Evolutionary conservation across 108 stramenopile species (phyloP).

Genomic region (Discostella pseudostelligera): DNA sequence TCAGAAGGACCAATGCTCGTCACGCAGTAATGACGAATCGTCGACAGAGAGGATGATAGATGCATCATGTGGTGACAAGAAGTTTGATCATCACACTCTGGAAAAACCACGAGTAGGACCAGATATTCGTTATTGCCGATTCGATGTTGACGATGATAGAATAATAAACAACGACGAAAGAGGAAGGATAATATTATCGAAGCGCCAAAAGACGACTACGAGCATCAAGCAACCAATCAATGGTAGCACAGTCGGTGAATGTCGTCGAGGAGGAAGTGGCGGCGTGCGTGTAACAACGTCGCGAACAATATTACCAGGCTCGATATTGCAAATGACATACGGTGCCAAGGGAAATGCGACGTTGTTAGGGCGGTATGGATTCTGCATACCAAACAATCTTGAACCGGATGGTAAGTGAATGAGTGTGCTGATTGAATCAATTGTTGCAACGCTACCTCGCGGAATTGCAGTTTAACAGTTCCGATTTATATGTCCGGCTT

Average conservation of each 20-base stretch:
- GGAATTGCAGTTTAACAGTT: too few relatives aligned
- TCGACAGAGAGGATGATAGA: constrained; percentile 1
- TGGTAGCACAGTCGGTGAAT: too few relatives aligned
- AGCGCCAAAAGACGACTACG: constrained; percentile 1
- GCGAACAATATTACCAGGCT: constrained; percentile 26
- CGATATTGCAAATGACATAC: constrained; percentile 66
- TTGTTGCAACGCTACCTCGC: too few relatives aligned
- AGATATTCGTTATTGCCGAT: constrained; percentile 1
- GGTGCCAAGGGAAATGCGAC: constrained; percentile 73
- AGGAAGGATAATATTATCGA: background rate
- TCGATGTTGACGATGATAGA: background rate
- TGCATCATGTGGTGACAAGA: too few relatives aligned
- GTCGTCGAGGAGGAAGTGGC: background rate
- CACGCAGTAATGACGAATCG: too few relatives aligned
- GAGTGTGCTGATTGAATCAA: background rate
- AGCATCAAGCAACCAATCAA: background rate
- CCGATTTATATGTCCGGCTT: too few relatives aligned
- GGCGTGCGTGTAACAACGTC: constrained; percentile 31
- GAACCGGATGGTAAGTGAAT: constrained; percentile 70
- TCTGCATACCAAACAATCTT: constrained; percentile 63
- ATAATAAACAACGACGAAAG: background rate
- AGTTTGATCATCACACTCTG: too few relatives aligned
- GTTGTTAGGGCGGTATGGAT: constrained; percentile 75
- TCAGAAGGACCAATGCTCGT: too few relatives aligned
- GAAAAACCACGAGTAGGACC: background rate